Conservation (phyloP, 352 stramenopile genomes). For the Phytophthora tentaculata region DNA sequence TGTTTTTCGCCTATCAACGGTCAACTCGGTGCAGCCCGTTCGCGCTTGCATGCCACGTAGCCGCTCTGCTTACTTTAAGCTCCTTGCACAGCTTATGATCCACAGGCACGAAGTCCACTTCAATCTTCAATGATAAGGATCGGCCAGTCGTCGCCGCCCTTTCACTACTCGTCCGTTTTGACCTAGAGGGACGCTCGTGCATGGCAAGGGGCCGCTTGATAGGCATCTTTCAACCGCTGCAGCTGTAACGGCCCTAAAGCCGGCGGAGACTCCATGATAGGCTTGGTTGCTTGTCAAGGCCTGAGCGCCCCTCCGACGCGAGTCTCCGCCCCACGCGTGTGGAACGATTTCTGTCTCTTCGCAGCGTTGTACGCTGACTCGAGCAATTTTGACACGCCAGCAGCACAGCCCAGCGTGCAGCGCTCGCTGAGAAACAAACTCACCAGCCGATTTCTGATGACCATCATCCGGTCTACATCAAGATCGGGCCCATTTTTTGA, state of each 20-base stretch:
- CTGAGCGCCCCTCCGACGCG: not conserved
- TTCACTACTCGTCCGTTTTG: constrained; percentile 36
- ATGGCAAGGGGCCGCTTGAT: constrained; percentile 23
- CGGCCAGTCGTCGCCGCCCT: constrained; percentile 30
- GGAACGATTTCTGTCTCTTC: constrained; percentile 32
- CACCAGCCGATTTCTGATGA: constrained; percentile 26
- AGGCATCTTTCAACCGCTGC: constrained; percentile 30
- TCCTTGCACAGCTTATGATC: no score
- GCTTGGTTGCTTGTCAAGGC: constrained; percentile 21
- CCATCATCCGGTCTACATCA: constrained; percentile 17
- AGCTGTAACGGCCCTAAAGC: constrained; percentile 22
- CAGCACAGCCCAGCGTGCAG: constrained; percentile 9
- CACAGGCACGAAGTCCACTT: no score
- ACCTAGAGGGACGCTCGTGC: constrained; percentile 13
- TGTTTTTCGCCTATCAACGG: not conserved
- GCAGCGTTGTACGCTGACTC: constrained; percentile 13
- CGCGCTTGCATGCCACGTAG: not conserved
- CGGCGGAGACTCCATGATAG: not conserved
- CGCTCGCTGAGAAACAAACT: constrained; percentile 29
- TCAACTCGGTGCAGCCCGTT: not conserved
- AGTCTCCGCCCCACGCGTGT: not conserved
- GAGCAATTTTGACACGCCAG: constrained; percentile 10
- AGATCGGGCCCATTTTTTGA: not conserved
- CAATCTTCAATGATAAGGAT: constrained; percentile 19
- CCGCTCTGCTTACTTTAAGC: no score